A percentile compares a stretch with the other conserved stretches of the same genome.
phyloP scores from a whole-genome alignment of 805 yeast species.

The Cyberlindnera saturnus region DNA sequence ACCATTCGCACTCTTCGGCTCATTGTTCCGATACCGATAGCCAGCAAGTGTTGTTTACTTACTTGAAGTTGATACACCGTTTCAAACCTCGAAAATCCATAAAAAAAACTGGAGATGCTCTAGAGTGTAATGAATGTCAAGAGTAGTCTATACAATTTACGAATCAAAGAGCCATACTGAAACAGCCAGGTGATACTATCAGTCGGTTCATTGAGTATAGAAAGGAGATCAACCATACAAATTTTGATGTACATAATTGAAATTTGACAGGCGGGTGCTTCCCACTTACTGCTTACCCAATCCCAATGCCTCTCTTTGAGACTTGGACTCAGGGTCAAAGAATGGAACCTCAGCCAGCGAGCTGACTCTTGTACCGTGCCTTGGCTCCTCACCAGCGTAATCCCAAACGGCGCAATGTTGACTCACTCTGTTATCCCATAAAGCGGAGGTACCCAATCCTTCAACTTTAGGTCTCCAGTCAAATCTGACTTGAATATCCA shows the following conservation, averaged over 20 bases:
- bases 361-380: constrained; percentile 51
- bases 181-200: too few species aligned
- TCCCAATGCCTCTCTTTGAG: constrained; percentile 49
- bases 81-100: too few species aligned
- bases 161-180: too few species aligned
- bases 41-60: too few species aligned
- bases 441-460: constrained; percentile 41
- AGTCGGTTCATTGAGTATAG: too few species aligned
- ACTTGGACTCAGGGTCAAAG: constrained; percentile 43
- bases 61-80: too few species aligned
- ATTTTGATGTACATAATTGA: neutral
- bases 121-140: too few species aligned
- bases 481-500: constrained; percentile 51
- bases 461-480: constrained; percentile 39
- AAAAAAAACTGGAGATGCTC: too few species aligned
- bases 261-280: neutral
- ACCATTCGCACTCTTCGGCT: too few species aligned
- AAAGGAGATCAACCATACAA: neutral
- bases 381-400: constrained; percentile 43
- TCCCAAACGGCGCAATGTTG: constrained; percentile 46
- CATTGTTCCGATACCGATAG: too few species aligned
- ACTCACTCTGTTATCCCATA: constrained; percentile 56
- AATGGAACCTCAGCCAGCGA: constrained; percentile 47
- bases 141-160: too few species aligned
- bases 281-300: constrained; percentile 4